phyloP scores from a whole-genome alignment of 176 grass and related monocot species.

The Zoysia japonica region DNA sequence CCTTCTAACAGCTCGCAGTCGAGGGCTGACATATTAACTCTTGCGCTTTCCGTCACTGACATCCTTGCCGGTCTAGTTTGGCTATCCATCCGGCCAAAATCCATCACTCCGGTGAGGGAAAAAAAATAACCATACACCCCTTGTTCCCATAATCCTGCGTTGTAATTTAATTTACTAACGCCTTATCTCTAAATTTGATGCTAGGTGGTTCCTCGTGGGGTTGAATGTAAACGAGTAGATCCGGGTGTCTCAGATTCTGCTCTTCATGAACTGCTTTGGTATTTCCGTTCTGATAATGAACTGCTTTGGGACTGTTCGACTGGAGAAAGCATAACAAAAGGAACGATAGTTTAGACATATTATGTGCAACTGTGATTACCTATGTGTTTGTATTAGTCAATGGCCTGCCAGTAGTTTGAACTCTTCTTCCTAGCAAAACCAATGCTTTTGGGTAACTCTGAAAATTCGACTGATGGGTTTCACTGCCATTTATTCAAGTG shows the following conservation, averaged over 20 bases:
- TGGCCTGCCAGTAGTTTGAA: too few relatives aligned
- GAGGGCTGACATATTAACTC: conserved; percentile 79
- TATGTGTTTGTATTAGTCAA: too few relatives aligned
- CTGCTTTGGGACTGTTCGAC: too few relatives aligned
- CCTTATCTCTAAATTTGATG: neutral
- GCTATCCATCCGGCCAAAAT: conserved; percentile 90
- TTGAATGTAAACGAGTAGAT: conserved; percentile 57
- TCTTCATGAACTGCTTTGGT: conserved; percentile 77
- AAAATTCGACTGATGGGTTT: too few relatives aligned
- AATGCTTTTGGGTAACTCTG: too few relatives aligned
- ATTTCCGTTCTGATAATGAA: conserved; percentile 15
- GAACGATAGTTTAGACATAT: too few relatives aligned
- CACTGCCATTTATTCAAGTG: too few relatives aligned
- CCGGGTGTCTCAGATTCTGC: conserved; percentile 41
- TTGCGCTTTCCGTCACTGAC: conserved; percentile 80
- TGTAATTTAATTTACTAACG: neutral
- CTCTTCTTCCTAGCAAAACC: too few relatives aligned
- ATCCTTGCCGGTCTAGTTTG: conserved; percentile 88
- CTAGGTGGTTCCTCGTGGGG: conserved; percentile 68
- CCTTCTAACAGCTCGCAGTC: conserved; percentile 78
- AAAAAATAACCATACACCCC: neutral
- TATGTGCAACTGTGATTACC: too few relatives aligned
- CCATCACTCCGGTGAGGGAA: conserved; percentile 63
- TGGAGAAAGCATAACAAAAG: too few relatives aligned
- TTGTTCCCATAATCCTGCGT: neutral